These are phyloP conservation scores for Allium cepa DNA, from an alignment of 106 monocot genomes.

Conservation along the genomic window DNA sequence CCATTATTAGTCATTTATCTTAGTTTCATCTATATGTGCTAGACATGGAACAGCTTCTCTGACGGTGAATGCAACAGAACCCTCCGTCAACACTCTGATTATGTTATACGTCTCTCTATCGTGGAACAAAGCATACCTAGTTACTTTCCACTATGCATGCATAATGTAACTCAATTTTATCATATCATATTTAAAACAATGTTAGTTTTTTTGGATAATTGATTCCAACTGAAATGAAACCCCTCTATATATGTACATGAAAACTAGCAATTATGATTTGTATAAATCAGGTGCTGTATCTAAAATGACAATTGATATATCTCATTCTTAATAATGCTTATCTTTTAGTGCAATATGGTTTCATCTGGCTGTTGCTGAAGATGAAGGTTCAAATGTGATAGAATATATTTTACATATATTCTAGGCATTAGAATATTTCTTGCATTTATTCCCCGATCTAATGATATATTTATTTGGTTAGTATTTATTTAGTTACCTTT, in stretches of 20 bases:
- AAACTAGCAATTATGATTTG: not conserved
- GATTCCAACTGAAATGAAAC: not conserved
- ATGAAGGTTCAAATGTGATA: slow-evolving; percentile 71
- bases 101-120: slow-evolving; percentile 83
- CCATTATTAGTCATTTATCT: too few species aligned
- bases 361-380: slow-evolving; percentile 77
- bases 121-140: slow-evolving; percentile 68
- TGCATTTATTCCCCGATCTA: too few species aligned
- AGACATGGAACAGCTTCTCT: slow-evolving; percentile 86
- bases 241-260: not conserved
- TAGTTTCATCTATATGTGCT: not conserved
- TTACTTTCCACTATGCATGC: too few species aligned
- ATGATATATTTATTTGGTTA: too few species aligned
- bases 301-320: slow-evolving; percentile 2
- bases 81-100: slow-evolving; percentile 95
- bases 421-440: too few species aligned
- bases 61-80: slow-evolving; percentile 73
- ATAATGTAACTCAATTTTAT: not conserved
- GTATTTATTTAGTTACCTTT: too few species aligned
- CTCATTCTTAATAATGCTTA: slow-evolving; percentile 34
- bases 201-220: not conserved
- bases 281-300: not conserved
- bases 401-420: too few species aligned
- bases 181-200: slow-evolving; percentile 3
- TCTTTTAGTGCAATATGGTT: slow-evolving; percentile 84